These are phyloP conservation scores for Aspergillus asperescens DNA, from an alignment of 495 filamentous ascomycete species.

Conservation along the genomic window DNA sequence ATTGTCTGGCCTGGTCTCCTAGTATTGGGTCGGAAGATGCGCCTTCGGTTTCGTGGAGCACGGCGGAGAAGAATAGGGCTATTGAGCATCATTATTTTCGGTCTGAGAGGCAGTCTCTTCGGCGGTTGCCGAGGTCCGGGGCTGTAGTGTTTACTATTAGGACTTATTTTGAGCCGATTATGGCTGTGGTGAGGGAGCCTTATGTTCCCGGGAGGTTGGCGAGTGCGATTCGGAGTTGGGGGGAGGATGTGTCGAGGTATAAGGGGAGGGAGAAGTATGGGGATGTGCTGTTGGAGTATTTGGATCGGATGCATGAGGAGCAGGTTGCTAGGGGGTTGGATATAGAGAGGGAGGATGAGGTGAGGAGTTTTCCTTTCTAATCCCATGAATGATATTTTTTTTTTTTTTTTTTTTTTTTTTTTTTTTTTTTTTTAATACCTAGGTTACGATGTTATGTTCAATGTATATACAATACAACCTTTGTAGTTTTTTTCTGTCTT, in stretches of 20 bases:
- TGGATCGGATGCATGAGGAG: constrained; percentile 73
- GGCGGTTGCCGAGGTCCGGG: constrained; percentile 66
- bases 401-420: background rate
- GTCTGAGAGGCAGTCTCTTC: constrained; percentile 71
- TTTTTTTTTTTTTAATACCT: background rate
- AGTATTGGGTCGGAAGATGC: constrained; percentile 73
- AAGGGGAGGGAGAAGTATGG: constrained; percentile 79
- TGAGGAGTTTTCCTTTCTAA: constrained; percentile 44
- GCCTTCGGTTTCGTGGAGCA: constrained; percentile 62
- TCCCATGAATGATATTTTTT: background rate
- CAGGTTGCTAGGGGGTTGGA: constrained; percentile 64
- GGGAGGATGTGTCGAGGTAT: constrained; percentile 75
- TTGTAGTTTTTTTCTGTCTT: too few species aligned
- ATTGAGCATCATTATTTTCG: constrained; percentile 75
- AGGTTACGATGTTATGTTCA: too few species aligned
- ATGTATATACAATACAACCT: too few species aligned
- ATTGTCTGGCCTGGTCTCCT: constrained; percentile 61
- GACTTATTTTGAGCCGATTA: constrained; percentile 72
- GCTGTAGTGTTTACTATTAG: constrained; percentile 77
- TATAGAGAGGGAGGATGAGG: constrained; percentile 55
- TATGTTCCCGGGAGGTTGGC: constrained; percentile 69
- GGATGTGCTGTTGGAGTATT: constrained; percentile 74
- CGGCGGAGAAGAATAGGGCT: constrained; percentile 69
- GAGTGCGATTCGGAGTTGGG: constrained; percentile 76
- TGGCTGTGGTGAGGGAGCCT: constrained; percentile 58